These are phyloP conservation scores for Lyophyllum shimeji DNA, from an alignment of 768 basidiomycete species.

Conservation along the genomic window DNA sequence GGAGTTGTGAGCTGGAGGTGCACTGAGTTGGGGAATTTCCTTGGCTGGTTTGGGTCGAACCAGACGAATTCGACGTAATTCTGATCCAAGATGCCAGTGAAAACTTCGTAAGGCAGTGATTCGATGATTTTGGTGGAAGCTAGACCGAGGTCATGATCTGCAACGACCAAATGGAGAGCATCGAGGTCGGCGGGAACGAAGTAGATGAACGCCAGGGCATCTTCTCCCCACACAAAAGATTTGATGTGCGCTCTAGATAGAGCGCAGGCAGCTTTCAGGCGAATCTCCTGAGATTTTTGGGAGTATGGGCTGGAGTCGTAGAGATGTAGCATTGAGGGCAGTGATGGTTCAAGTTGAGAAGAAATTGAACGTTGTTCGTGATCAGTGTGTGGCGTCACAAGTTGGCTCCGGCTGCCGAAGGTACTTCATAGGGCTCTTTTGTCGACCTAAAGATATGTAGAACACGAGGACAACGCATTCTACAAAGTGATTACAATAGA, in stretches of 20 bases:
- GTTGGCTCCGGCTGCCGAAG: too few relatives aligned
- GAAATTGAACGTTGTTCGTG: too few relatives aligned
- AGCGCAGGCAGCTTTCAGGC: conserved; percentile 1
- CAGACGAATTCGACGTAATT: not conserved
- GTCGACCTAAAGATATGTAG: too few relatives aligned
- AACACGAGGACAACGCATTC: too few relatives aligned
- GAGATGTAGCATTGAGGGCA: too few relatives aligned
- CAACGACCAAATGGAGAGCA: conserved; percentile 2
- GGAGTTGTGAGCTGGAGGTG: not conserved
- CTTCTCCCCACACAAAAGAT: conserved; percentile 9
- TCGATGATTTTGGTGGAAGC: not conserved
- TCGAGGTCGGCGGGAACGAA: conserved; percentile 3
- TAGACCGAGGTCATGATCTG: not conserved
- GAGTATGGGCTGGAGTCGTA: not conserved
- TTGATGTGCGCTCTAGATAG: not conserved
- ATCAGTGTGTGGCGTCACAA: too few relatives aligned
- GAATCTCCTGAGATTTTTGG: not conserved
- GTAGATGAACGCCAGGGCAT: conserved; percentile 6
- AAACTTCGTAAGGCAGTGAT: conserved; percentile 2
- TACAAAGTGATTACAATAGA: too few relatives aligned
- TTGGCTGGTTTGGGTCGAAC: not conserved
- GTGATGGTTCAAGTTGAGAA: too few relatives aligned
- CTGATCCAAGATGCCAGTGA: not conserved
- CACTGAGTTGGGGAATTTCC: not conserved
- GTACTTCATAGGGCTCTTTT: too few relatives aligned